These are phyloP conservation scores for Globisporangium megalacanthum DNA, from an alignment of 352 stramenopile species.

Conservation along the genomic window DNA sequence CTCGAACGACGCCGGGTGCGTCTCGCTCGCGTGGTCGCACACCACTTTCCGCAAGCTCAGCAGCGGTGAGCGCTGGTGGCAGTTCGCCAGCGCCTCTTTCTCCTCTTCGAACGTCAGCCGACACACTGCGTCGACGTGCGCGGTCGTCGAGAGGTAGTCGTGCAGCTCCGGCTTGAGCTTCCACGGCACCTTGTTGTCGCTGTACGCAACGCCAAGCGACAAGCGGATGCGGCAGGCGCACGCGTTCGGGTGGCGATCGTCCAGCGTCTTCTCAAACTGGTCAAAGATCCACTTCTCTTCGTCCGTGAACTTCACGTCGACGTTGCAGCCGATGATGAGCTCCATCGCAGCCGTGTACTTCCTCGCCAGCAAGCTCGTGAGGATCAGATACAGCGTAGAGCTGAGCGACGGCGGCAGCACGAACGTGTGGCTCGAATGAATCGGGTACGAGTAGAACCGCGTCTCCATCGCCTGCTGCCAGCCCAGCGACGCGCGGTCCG, in stretches of 20 bases:
- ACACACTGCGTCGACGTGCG: slow-evolving; percentile 91
- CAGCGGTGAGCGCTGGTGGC: slow-evolving; percentile 62
- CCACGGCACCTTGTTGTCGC: slow-evolving; percentile 89
- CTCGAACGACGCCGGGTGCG: slow-evolving; percentile 27
- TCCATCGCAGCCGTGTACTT: slow-evolving; percentile 95
- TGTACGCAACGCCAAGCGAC: slow-evolving; percentile 86
- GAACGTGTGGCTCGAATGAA: slow-evolving; percentile 95
- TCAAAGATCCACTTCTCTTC: slow-evolving; percentile 98
- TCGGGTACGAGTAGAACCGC: slow-evolving; percentile 97
- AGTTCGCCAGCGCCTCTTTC: slow-evolving; percentile 81
- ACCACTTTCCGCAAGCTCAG: slow-evolving; percentile 62
- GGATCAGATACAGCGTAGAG: slow-evolving; percentile 97
- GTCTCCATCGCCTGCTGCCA: slow-evolving; percentile 90
- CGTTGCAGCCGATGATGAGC: slow-evolving; percentile 94
- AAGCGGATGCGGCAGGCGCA: slow-evolving; percentile 92
- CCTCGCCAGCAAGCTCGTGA: slow-evolving; percentile 94
- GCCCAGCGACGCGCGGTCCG: slow-evolving; percentile 64
- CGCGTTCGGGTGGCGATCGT: slow-evolving; percentile 94
- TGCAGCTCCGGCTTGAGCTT: slow-evolving; percentile 70
- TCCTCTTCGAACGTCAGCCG: slow-evolving; percentile 94
- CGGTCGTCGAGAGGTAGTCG: slow-evolving; percentile 88
- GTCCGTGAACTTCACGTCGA: slow-evolving; percentile 93
- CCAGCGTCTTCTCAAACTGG: slow-evolving; percentile 91
- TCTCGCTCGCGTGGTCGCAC: slow-evolving; percentile 41
- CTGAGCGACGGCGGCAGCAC: slow-evolving; percentile 94